Base-by-base conservation (phyloP, 2,329 filamentous ascomycete genomes). In the Alternaria ventricosa region DNA sequence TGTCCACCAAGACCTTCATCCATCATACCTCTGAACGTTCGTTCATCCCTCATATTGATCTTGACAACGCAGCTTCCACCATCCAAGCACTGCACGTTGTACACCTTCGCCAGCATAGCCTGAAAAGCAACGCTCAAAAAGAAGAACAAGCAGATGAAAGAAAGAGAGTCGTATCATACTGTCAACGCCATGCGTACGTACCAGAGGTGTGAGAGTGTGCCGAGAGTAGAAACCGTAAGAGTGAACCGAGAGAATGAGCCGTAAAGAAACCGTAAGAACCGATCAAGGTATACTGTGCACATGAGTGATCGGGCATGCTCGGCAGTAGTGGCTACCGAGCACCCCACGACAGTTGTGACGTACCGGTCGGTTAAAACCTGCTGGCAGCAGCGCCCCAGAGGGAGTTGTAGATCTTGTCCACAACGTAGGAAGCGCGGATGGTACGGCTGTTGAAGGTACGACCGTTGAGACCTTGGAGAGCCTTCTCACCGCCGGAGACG, bases 351-450 rank as follows among this genome's bases (percentile, higher is more conserved):
- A 51, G 46, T 55, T 56, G 46, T 57, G 55, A 63, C 67, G 58
- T 70, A 74, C 72, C 69, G 30, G 58, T 57, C 46, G 45, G 41
- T 69, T 67, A 78, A 23, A 74, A 71, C 53, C 63, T 76, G 67
- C 67, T 71, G 15, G 76, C 75, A 50, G 75, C 75, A 59, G 71
- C 69, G 58, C 69, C 72, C 70, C 71, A 97, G 83, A 97, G 89
- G 87, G 92, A 96, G 89, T 93, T 96, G 89, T 98, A 99, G 84
- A 99, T 93, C 77, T 95, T 95, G 83, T 99, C 96, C 81, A 98
- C 95, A 83, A 99, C 93, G 81, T 94, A 96, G 70, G 94, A 92
- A 74, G 95, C 96, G 79, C 92, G 95, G 81, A 99, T 97, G 86
- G 93, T 93, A 77, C 90, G 89, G 76, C 93, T 93, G 78, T 93